Conservation (phyloP, 2,329 filamentous ascomycete genomes). For the Aschersonia sp. region DNA sequence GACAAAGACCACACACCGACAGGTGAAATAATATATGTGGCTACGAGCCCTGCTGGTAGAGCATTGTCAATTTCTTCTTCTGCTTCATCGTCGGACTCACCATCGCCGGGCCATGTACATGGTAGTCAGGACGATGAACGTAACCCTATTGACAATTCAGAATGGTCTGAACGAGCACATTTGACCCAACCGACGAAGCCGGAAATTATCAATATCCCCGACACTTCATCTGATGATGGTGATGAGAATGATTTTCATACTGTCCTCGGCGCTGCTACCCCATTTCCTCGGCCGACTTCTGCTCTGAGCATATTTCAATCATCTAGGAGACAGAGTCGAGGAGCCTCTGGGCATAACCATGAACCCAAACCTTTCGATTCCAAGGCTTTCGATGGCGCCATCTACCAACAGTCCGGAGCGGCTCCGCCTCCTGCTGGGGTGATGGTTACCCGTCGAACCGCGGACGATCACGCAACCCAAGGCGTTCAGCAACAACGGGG, state of each 20-base stretch:
- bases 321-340: too few species aligned
- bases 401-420: slow-evolving; percentile 20
- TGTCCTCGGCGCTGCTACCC: too few species aligned
- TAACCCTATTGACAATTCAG: too few species aligned
- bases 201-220: too few species aligned
- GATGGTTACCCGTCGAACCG: neutral
- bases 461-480: neutral
- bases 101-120: neutral
- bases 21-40: neutral
- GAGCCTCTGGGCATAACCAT: neutral
- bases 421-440: slow-evolving; percentile 11
- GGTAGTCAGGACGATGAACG: too few species aligned
- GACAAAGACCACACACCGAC: neutral
- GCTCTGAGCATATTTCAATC: too few species aligned
- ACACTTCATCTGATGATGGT: too few species aligned
- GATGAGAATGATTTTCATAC: too few species aligned
- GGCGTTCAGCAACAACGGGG: slow-evolving; percentile 14
- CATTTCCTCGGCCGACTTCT: too few species aligned
- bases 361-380: slow-evolving; percentile 7
- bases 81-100: neutral
- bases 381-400: slow-evolving; percentile 20
- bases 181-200: too few species aligned
- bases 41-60: neutral
- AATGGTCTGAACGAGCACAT: too few species aligned
- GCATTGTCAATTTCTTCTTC: neutral